A percentile compares a stretch with the other conserved stretches of the same genome.
Conservation (phyloP, 352 stramenopile species). For the Phytopythium vexans region DNA sequence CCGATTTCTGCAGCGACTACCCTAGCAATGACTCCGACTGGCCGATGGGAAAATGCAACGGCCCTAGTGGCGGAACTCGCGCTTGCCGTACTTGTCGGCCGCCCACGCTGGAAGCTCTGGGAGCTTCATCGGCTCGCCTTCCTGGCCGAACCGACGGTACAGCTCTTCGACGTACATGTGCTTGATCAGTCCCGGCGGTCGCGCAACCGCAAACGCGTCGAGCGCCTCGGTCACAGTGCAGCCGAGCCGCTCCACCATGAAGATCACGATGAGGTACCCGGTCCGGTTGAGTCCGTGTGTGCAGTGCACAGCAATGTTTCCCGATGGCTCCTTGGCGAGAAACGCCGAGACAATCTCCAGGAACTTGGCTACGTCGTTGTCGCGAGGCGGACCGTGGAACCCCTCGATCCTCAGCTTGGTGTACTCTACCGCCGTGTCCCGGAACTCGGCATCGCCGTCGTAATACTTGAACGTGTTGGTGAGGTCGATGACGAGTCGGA, state of each 20-base stretch:
- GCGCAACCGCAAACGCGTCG: conserved; percentile 53
- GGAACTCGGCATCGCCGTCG: conserved; percentile 49
- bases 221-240: conserved; percentile 57
- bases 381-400: conserved; percentile 48
- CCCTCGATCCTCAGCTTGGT: conserved; percentile 79
- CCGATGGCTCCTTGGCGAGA: conserved; percentile 26
- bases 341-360: conserved; percentile 67
- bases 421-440: conserved; percentile 48
- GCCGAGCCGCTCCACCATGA: conserved; percentile 53
- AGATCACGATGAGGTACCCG: conserved; percentile 71
- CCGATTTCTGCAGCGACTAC: conserved; percentile 21
- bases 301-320: conserved; percentile 69
- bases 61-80: conserved; percentile 4
- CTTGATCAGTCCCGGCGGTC: conserved; percentile 77
- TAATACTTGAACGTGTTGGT: conserved; percentile 88
- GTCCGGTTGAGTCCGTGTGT: conserved; percentile 80
- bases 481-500: conserved; percentile 76
- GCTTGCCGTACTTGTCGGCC: conserved; percentile 56
- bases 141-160: conserved; percentile 39
- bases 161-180: conserved; percentile 82
- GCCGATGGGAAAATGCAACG: background rate
- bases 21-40: conserved; percentile 5
- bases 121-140: conserved; percentile 36
- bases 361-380: conserved; percentile 54
- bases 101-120: conserved; percentile 65